Evolutionary conservation across 2,329 filamentous ascomycete genomes (phyloP).

Genomic region (Amphichorda felina): DNA sequence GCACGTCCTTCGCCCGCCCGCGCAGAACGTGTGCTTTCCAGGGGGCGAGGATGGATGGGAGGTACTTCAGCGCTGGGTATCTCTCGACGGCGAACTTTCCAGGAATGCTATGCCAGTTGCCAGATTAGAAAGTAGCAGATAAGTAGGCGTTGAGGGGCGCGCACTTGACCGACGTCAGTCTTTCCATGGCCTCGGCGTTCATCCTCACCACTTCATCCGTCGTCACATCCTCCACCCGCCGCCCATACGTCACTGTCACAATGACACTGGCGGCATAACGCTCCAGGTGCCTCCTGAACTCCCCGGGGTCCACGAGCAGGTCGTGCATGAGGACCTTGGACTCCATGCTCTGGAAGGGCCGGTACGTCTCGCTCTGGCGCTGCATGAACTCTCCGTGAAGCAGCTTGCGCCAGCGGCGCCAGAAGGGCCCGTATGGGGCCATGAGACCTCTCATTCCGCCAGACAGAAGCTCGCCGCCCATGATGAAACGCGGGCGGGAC

Average conservation of each 20-base stretch:
- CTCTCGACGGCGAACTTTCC: no score
- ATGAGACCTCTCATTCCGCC: constrained; percentile 28
- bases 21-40: no score
- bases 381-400: constrained; percentile 31
- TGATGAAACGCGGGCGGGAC: constrained; percentile 31
- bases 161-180: no score
- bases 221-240: no score
- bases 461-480: constrained; percentile 29
- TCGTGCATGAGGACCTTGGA: constrained; percentile 26
- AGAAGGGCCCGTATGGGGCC: constrained; percentile 27
- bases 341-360: constrained; percentile 27
- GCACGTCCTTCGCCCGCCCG: no score
- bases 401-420: constrained; percentile 29
- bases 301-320: constrained; percentile 15
- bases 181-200: no score
- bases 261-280: constrained; percentile 25
- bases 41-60: no score
- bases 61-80: no score
- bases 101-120: no score
- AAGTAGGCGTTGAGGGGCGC: no score
- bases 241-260: constrained; percentile 27
- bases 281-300: constrained; percentile 10
- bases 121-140: no score
- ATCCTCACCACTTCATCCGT: no score
- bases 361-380: constrained; percentile 27